Base-by-base conservation (phyloP, 345 rosid species). In the Dipteronia sinensis region DNA sequence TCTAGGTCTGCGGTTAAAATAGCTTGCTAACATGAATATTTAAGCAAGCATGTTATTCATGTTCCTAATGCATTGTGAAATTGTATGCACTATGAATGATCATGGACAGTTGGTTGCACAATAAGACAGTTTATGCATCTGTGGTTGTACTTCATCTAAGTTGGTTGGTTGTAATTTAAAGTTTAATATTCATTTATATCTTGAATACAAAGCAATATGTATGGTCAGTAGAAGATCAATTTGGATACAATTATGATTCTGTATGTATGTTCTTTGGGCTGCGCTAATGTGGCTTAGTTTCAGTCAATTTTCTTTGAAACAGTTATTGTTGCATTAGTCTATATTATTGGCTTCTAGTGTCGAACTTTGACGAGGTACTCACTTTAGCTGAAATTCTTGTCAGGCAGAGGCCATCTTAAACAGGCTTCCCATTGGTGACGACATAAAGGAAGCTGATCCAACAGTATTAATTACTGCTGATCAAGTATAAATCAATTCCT, bases 391-490 rank as follows among this genome's bases (percentile, higher is more conserved):
- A 75, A 81, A 55, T 70, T 84, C 81, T 84, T 87, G 78, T 85
- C 98, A 93, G 98, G 94, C 93, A 83, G 92, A 87, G 79, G 92
- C 96, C 86, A 91, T 91, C 82, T 77, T 80, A 82, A 87, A 85
- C 77, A 86, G 83, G 87, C 88, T 89, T 29, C 86, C 88, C 47
- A 51, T 55, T 73, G 82, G 79, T 82, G 92, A 85, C 82, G 80
- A 66, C 74, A 23, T 71, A 69, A 59, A 83, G 88, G 89, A 90
- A 78, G 89, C 84, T 81, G 86, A 83, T 73, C 88, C 91, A 72
- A 86, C 93, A 78, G 59, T 94, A 75, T 82, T 93, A 74, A 74
- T 91, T 77, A 91, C 97, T 67, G 84, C 87, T 79, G 98, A 95
- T 85, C 98, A 95, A 90, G 97, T 90, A 93, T 81, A 77, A 71